Evolutionary conservation across 169 alveolate genomes (phyloP).

Genomic region (Plasmodium fragile): DNA sequence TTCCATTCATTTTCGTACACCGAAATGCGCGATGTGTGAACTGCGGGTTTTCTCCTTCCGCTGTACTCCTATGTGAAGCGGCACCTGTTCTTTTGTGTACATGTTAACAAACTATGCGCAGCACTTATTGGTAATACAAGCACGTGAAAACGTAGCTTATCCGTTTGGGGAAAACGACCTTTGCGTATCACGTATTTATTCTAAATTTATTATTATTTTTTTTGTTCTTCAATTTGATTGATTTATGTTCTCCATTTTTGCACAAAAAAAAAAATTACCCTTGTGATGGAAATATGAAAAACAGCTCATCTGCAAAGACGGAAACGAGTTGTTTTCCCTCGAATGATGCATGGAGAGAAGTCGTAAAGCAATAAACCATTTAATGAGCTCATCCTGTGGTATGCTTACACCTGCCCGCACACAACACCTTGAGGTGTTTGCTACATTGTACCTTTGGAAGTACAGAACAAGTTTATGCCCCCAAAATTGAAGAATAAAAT

Average conservation of each 20-base stretch:
- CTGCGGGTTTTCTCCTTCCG: neutral
- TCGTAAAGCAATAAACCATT: neutral
- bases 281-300: neutral
- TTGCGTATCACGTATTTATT: neutral
- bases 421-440: neutral
- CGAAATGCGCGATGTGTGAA: neutral
- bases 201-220: neutral
- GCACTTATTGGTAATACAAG: neutral
- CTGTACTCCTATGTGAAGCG: neutral
- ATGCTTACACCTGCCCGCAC: neutral
- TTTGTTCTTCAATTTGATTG: neutral
- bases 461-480: neutral
- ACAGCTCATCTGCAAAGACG: neutral
- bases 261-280: neutral
- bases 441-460: neutral
- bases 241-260: neutral
- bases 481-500: neutral
- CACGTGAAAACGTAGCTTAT: neutral
- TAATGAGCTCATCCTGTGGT: neutral
- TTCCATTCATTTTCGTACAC: conserved; percentile 4
- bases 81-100: neutral
- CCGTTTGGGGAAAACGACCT: neutral
- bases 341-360: neutral
- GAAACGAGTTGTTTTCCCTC: neutral
- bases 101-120: neutral